Evolutionary conservation across 1,284 basidiomycete species (phyloP), one percentile per base, ranked within the genome.

Genomic region (Cronartium ribicola): DNA sequence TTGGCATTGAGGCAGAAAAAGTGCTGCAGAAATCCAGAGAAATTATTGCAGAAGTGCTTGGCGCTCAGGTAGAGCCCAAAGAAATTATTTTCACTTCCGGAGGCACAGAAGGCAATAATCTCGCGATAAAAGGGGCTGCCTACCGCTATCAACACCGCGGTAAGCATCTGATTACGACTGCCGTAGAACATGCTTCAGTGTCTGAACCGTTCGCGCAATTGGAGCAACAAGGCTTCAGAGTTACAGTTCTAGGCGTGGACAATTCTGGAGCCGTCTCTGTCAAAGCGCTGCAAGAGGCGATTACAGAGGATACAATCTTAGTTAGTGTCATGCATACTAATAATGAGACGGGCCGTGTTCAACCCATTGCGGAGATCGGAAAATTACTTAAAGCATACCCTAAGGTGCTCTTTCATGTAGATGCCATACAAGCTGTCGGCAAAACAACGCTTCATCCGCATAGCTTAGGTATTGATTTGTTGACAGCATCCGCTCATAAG

Each of bases 271-370:
- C n/a, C n/a, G n/a, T n/a, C n/a, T n/a, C n/a, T 65, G 83, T 97
- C 59, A 83, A 88, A 60, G 87, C 87, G 36, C 86, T 97, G 46
- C 89, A 91, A 80, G 86, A 85, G 2, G 89, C 93, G 40, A 91
- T 97, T 68, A 87, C 91, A 64, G 92, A 92, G n/a, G 91, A 81
- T 22, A 87, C 94, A 0, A 89, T 89, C 5, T 83, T 97, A 8
- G 88, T 97, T 57, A 96, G 94, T 10, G 90, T 99, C 81, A 99
- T 99, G 96, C 88, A 91, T 3, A 95, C 98, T 76, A 99, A 99
- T 85, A 99, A 99, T 83, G 96, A 99, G 84, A 98, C 94, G 6
- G 96, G 96, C 64, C 94, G 98, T 76, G 96, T 99, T 76, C 96
- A 98, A 81, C 96, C 96, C 1, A 86, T 98, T 76, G 90, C 91